Base-by-base conservation (phyloP, 768 basidiomycete species). In the Russula dissimulans region DNA sequence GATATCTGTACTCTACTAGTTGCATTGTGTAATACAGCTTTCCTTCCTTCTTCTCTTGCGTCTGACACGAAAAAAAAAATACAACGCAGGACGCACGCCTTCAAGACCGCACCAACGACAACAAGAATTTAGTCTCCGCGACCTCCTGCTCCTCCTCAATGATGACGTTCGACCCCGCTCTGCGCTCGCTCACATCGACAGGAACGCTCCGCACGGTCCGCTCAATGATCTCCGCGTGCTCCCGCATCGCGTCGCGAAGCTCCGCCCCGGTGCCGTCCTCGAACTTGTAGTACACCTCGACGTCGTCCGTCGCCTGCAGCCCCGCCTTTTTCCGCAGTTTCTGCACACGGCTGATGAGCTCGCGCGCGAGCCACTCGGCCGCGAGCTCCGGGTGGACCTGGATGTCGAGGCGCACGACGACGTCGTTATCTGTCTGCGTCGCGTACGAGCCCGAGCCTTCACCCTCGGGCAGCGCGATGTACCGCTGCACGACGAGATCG, bases 271-370 rank as follows among this genome's bases (percentile, higher is more conserved):
- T 67, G 29, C 84, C 89, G 14, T 81, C 80, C 67, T 87, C 85
- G 70, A 95, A 89, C 59, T 74, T 73, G 75, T 94, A 94, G 74
- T 86, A 95, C 43, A 97, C 81, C 55, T 90, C 80, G 32, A 97
- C 85, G 69, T 97, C 91, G 70, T 99, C 97, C 7, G 93, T 94
- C 18, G 95, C 87, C 73, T 94, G 92, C 64, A 98, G 77, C 14
- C 94, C 93, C 1, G 93, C 94, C 73, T 94, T 92, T 77, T 99
- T 99, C 67, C 97, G 81, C 61, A 97, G 77, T 71, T 91, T 92
- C 76, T 99, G 97, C 45, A 97, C 86, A 56, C 95, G 87, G 66
- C 94, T 95, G 64, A 89, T 87, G 65, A 97, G 73, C 72, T 95
- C 91, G 47, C 97, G 83, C 48, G 91, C 86, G 29, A 94, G 78